A percentile compares a stretch with the other conserved stretches of the same genome.
Conservation (phyloP, 495 filamentous ascomycete species). For the Penicillium parvum region DNA sequence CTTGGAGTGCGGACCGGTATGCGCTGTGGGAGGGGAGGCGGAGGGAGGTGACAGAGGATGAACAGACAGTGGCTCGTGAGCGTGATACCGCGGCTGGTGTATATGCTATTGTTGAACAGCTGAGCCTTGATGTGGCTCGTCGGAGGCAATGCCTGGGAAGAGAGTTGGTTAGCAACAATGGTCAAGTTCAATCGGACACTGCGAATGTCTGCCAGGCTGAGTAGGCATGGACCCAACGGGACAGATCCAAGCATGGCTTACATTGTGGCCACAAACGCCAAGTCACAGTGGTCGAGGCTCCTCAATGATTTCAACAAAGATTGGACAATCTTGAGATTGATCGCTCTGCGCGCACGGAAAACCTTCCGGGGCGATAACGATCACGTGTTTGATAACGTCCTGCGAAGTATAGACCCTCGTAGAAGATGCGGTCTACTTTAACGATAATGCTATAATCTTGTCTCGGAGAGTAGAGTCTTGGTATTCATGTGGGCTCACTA, state of each 20-base stretch:
- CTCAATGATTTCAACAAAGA: no score
- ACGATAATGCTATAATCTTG: no score
- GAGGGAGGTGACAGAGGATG: neutral
- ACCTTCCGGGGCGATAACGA: conserved; percentile 7
- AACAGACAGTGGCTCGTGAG: conserved; percentile 3
- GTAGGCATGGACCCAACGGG: neutral
- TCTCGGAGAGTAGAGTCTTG: no score
- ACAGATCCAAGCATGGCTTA: neutral
- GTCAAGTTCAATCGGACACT: neutral
- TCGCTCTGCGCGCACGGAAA: conserved; percentile 2
- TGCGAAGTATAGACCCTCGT: no score
- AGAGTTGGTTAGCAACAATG: conserved; percentile 8
- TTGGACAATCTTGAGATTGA: no score
- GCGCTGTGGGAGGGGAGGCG: neutral
- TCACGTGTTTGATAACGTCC: conserved; percentile 10
- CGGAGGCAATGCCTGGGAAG: conserved; percentile 42
- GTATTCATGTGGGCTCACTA: no score
- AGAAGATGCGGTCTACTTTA: no score
- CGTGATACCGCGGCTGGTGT: neutral
- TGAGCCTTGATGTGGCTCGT: conserved; percentile 53
- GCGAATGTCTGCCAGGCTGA: neutral
- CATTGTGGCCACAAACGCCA: neutral
- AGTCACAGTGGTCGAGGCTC: no score
- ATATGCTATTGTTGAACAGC: conserved; percentile 12
- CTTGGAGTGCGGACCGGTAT: conserved; percentile 7